Base-by-base conservation (phyloP, 345 rosid genomes). In the Euphorbia lathyris region DNA sequence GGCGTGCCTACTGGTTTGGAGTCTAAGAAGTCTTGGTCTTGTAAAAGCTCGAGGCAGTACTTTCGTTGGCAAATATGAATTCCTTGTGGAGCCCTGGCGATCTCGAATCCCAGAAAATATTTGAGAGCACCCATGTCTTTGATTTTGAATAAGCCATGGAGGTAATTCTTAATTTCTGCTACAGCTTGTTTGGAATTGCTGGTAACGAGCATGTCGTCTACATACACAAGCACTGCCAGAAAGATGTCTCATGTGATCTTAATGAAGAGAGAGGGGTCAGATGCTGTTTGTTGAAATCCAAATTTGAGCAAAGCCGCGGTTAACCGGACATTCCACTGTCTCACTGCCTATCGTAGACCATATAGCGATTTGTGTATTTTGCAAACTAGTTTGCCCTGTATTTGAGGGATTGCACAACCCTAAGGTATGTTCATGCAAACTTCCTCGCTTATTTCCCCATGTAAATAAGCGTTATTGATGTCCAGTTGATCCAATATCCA, bases 331-430 rank as follows among this genome's bases (percentile, higher is more conserved):
- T 27, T 25, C 60, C 13, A 68, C 5, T 47, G 38, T 1, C 58
- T 22, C 1, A 61, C 14, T 1, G 75, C 52, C 48, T 58, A 27
- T 19, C 48, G 45, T 0, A 76, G 34, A 2, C 79, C 42, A 65
- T 76, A 70, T 0, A 65, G 22, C 1, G 63, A 47, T 16, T 66
- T 59, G 38, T 2, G 19, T 3, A 51, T 2, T 2, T 9, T 19
- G 23, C 56, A 58, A 5, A 5, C 43, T 45, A 9, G 38, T 34
- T 34, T 7, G 4, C 38, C 7, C 38, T 7, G 7, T 7, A 34
- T 34, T 34, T 34, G n/a, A n/a, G n/a, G n/a, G n/a, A n/a, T 34
- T 34, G 4, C 38, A 34, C 38, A 34, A 7, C 38, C 38, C 7
- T 34, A 7, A 34, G 38, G 38, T 2, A 34, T 7, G 4, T 34